These are phyloP conservation scores for Botrytis medusae DNA, from an alignment of 2,329 filamentous ascomycete species.

Conservation along the genomic window DNA sequence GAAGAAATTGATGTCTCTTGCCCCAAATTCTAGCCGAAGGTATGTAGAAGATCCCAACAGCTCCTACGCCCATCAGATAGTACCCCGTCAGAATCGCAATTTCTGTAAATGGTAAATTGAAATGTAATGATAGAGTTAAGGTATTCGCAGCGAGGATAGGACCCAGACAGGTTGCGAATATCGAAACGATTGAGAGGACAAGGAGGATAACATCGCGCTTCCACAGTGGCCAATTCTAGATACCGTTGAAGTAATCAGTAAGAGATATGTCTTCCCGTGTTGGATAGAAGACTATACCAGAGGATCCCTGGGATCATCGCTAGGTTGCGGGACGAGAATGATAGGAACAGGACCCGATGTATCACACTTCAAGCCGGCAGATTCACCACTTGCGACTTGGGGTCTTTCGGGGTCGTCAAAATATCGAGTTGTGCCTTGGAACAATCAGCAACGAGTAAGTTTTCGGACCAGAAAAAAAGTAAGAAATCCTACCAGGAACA, in stretches of 20 bases:
- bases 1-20: constrained; percentile 82
- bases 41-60: constrained; percentile 81
- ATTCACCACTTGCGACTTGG: constrained; percentile 44
- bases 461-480: not conserved
- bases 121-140: constrained; percentile 69
- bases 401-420: constrained; percentile 58
- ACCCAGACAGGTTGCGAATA: constrained; percentile 81
- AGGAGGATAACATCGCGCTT: constrained; percentile 77
- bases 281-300: constrained; percentile 51
- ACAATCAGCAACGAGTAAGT: not conserved
- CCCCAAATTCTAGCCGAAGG: constrained; percentile 88
- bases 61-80: constrained; percentile 78
- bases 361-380: constrained; percentile 68
- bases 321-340: constrained; percentile 87
- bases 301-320: constrained; percentile 87
- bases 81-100: constrained; percentile 84
- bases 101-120: constrained; percentile 65
- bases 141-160: constrained; percentile 89
- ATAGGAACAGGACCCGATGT: constrained; percentile 64
- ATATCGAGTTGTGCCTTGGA: constrained; percentile 60
- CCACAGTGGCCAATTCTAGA: constrained; percentile 81
- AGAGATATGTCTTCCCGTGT: constrained; percentile 20
- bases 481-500: constrained; percentile 64
- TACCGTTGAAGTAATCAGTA: constrained; percentile 23
- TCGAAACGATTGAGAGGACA: constrained; percentile 74